Percentiles rank a stretch among this genome's conserved stretches.
Evolutionary conservation across 2,329 filamentous ascomycete species (phyloP).

Genomic region (Penicillium verrucosum): DNA sequence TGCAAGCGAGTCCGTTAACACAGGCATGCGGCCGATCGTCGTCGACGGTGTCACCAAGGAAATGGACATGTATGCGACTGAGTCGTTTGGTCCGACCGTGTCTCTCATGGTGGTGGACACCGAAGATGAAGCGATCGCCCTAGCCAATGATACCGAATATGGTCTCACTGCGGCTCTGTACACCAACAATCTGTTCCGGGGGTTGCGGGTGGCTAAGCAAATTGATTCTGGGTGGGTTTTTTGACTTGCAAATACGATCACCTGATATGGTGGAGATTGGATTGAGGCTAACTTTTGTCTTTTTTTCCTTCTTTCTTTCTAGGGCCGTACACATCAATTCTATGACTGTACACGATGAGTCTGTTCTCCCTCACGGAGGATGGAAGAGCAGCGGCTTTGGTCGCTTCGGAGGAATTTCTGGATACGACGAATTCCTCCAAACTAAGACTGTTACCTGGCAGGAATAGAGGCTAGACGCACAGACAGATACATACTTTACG

Average conservation of each 20-base stretch:
- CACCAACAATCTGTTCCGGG: constrained; percentile 62
- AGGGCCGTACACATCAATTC: constrained; percentile 53
- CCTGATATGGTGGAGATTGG: background rate
- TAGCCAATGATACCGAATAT: constrained; percentile 81
- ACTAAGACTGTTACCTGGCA: constrained; percentile 63
- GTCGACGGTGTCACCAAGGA: constrained; percentile 63
- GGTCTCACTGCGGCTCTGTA: constrained; percentile 71
- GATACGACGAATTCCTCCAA: constrained; percentile 60
- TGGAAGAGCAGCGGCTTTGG: constrained; percentile 56
- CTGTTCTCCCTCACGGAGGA: constrained; percentile 63
- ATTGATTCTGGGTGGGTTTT: constrained; percentile 60
- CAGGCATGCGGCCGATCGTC: constrained; percentile 62
- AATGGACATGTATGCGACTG: constrained; percentile 73
- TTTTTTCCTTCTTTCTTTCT: background rate
- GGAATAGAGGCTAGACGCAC: constrained; percentile 24
- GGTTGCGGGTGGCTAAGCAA: constrained; percentile 57
- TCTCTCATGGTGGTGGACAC: constrained; percentile 62
- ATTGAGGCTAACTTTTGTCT: background rate
- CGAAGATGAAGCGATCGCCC: constrained; percentile 64
- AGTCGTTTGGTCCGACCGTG: constrained; percentile 75
- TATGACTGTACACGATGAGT: constrained; percentile 64
- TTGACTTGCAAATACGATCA: background rate
- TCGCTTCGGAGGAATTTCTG: constrained; percentile 54
- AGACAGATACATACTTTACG: background rate
- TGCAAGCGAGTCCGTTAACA: constrained; percentile 42